phyloP scores from a whole-genome alignment of 768 basidiomycete genomes.

The Agaricus sinodeliciosus region DNA sequence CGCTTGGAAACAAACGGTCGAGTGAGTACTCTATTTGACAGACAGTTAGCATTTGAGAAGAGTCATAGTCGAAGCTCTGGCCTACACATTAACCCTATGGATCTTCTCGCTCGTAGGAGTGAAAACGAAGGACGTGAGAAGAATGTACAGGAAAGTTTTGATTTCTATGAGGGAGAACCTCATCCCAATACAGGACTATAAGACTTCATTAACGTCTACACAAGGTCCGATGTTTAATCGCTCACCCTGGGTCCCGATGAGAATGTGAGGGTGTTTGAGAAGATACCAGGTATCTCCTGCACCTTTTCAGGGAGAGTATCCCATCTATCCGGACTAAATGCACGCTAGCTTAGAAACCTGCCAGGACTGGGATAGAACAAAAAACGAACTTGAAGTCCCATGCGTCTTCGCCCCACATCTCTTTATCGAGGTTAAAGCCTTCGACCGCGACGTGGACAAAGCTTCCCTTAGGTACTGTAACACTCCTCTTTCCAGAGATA shows the following conservation, averaged over 20 bases:
- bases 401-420: slow-evolving; percentile 74
- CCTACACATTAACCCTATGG: slow-evolving; percentile 58
- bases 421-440: slow-evolving; percentile 72
- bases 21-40: slow-evolving; percentile 47
- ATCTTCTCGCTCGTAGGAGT: slow-evolving; percentile 46
- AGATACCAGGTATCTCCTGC: slow-evolving; percentile 61
- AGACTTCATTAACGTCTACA: not conserved
- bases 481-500: slow-evolving; percentile 30
- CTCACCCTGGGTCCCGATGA: slow-evolving; percentile 78
- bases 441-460: slow-evolving; percentile 76
- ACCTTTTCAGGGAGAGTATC: slow-evolving; percentile 67
- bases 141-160: slow-evolving; percentile 66
- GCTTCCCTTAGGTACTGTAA: slow-evolving; percentile 59
- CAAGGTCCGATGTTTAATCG: slow-evolving; percentile 12
- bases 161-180: slow-evolving; percentile 82
- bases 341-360: not conserved
- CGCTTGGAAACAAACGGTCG: slow-evolving; percentile 54
- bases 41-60: not conserved
- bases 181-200: slow-evolving; percentile 76
- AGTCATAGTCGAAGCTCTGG: not conserved
- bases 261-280: slow-evolving; percentile 66
- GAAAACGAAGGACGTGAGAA: slow-evolving; percentile 65
- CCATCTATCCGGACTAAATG: slow-evolving; percentile 73
- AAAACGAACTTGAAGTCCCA: slow-evolving; percentile 70
- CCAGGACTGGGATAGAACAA: not conserved